Evolutionary conservation across 2,329 filamentous ascomycete genomes (phyloP), one percentile per base, ranked within the genome.

Genomic region (Scytalidium sp.): DNA sequence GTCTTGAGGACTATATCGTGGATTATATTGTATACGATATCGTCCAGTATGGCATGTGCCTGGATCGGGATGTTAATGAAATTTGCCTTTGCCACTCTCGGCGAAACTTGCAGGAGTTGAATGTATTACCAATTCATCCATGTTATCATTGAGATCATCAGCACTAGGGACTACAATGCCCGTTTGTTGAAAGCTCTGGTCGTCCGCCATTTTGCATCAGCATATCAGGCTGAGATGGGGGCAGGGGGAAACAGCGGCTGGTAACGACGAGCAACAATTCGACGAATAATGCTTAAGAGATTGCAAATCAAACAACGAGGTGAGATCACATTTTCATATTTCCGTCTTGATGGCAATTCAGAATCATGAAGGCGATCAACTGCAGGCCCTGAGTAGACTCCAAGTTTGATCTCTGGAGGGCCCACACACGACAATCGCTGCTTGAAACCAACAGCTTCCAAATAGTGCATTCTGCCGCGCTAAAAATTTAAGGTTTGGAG

Each of bases 21-120:
- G 58, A 92, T 78, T 62, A 92, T 80, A 67, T 89, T 91, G 72
- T 87, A 84, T 54, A 93, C 73, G 49, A 86, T 70, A 63, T 92
- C 87, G 62, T 91, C 85, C 62, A 93, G 77, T 52, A 93, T 80
- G 19, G 79, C 72, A 64, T 83, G 78, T 56, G 83, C 75, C 83
- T 85, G 57, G 17, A 20, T 43, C 43, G 40, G 49, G 43, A 22
- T 45, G 57, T 48, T 46, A 47, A 36, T 25, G 41, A 20, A 40
- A 15, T 46, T 9, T 48, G 46, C 47, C 52, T 41, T 53, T 54
- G 46, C 29, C 43, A 17, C 32, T n/a, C 13, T n/a, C 32, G 32
- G 47, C 49, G 43, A 46, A 43, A 47, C 49, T 47, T 49, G 51
- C 43, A 56, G 32, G 21, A 49, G 23, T 40, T 11, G 44, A 50